Evolutionary conservation across 2,329 filamentous ascomycete genomes (phyloP).

Genomic region (Periconia sp.): DNA sequence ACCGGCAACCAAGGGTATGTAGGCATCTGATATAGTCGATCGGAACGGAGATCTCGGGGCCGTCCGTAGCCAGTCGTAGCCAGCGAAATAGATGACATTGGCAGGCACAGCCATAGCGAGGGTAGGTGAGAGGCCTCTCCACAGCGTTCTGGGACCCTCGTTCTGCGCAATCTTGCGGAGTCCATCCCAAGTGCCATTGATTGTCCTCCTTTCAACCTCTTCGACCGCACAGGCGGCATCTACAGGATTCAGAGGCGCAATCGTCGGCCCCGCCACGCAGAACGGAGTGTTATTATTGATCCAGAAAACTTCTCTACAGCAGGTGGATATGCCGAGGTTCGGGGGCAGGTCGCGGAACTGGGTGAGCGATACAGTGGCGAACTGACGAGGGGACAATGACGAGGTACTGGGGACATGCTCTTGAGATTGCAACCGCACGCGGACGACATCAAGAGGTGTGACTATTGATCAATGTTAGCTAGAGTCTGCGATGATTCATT

Average conservation of each 20-base stretch:
- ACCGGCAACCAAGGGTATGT: conserved; percentile 81
- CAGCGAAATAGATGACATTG: conserved; percentile 98
- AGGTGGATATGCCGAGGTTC: conserved; percentile 89
- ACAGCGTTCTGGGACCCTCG: conserved; percentile 84
- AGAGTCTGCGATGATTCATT: conserved; percentile 6
- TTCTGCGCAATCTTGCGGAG: conserved; percentile 93
- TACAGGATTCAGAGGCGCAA: conserved; percentile 50
- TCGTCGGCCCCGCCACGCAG: conserved; percentile 73
- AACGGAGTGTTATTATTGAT: conserved; percentile 82
- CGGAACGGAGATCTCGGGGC: conserved; percentile 75
- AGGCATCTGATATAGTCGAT: conserved; percentile 62
- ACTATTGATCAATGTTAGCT: too few species aligned
- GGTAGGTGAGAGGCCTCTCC: conserved; percentile 93
- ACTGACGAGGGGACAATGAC: conserved; percentile 56
- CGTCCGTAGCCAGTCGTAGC: conserved; percentile 91
- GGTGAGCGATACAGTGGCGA: conserved; percentile 37
- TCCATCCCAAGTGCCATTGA: conserved; percentile 90
- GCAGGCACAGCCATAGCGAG: conserved; percentile 91
- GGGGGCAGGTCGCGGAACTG: conserved; percentile 73
- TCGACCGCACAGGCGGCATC: conserved; percentile 81
- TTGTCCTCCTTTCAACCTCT: conserved; percentile 80
- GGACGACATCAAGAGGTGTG: conserved; percentile 94
- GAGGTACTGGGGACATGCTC: conserved; percentile 56
- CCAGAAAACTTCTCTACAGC: conserved; percentile 97
- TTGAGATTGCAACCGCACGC: conserved; percentile 92